Conservation (phyloP, 305 asterid genomes). For the Ajuga reptans region DNA sequence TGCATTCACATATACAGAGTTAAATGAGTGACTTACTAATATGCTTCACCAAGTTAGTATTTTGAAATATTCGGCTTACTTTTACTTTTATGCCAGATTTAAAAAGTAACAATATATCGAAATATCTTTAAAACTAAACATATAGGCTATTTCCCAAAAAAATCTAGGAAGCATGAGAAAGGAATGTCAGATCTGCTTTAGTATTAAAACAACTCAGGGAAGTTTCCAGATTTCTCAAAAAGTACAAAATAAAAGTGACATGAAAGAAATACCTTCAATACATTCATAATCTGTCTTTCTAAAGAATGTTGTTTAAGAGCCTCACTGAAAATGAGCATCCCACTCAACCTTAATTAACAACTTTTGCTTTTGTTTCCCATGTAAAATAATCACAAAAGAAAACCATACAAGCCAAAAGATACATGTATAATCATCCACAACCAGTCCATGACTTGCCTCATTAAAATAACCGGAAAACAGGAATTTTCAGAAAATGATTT, state of each 20-base stretch:
- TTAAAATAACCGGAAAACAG: neutral
- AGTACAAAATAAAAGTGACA: neutral
- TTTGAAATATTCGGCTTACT: neutral
- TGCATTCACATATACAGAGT: constrained; percentile 31
- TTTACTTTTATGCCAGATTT: neutral
- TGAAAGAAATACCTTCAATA: neutral
- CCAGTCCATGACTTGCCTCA: neutral
- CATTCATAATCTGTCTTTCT: neutral
- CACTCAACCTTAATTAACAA: neutral
- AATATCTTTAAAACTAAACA: neutral
- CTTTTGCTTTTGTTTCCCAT: neutral
- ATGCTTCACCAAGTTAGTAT: neutral
- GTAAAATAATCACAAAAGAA: neutral
- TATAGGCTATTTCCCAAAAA: neutral
- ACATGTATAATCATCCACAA: neutral
- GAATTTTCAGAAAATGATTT: neutral
- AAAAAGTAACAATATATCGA: neutral
- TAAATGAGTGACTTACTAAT: neutral
- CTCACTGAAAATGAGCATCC: neutral
- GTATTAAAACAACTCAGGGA: neutral
- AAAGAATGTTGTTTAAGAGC: neutral
- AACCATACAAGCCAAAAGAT: neutral
- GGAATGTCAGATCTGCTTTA: neutral
- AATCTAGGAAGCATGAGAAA: neutral
- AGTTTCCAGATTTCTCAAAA: neutral